Percentiles rank a stretch among this genome's conserved stretches.
Conservation (phyloP, 345 rosid genomes). For the Lepidium africanum region DNA sequence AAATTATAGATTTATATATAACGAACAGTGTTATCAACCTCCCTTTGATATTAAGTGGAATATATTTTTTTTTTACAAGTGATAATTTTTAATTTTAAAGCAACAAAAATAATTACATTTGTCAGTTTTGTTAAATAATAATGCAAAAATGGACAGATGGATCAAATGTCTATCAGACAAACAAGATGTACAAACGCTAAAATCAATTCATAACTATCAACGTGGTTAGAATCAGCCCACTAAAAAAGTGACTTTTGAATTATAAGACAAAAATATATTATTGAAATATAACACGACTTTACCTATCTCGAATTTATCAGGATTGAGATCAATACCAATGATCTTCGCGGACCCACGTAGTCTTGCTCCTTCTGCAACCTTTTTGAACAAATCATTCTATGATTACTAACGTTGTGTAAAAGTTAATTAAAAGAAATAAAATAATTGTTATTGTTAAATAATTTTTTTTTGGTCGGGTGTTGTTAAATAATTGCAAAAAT, state of each 20-base stretch:
- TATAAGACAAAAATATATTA: not conserved
- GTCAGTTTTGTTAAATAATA: not conserved
- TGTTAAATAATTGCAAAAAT: too few relatives aligned
- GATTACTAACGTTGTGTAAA: not conserved
- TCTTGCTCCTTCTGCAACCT: constrained; percentile 72
- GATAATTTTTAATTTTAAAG: not conserved
- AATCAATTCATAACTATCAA: not conserved
- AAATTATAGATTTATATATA: not conserved
- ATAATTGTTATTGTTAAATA: not conserved
- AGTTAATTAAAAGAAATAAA: not conserved
- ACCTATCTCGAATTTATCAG: constrained; percentile 54
- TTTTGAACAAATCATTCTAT: not conserved
- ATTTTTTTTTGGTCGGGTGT: too few relatives aligned
- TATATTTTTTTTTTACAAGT: not conserved
- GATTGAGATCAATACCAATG: constrained; percentile 58
- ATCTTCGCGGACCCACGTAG: constrained; percentile 50
- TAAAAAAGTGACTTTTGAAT: not conserved
- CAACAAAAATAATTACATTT: not conserved
- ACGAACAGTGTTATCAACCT: not conserved
- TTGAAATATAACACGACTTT: not conserved
- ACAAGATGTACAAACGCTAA: not conserved
- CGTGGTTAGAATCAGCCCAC: not conserved
- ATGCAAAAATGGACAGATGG: not conserved
- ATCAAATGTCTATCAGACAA: not conserved
- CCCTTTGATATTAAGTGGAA: not conserved